Conservation (phyloP, 169 alveolate species). For the Theileria luwenshuni region DNA sequence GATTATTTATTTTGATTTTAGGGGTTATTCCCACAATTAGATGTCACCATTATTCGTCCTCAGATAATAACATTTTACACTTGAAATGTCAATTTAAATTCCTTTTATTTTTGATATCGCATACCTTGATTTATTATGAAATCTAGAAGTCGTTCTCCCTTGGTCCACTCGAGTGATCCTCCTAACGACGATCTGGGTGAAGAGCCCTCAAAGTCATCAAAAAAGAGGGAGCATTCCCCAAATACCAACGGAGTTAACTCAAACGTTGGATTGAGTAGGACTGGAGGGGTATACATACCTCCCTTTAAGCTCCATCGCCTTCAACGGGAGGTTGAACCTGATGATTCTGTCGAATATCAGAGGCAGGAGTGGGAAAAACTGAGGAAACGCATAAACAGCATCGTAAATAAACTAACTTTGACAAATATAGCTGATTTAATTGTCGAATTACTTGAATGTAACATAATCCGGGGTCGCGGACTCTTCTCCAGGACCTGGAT, state of each 20-base stretch:
- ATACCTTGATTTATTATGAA: neutral
- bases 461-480: conserved; percentile 97
- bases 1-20: too few relatives aligned
- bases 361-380: conserved; percentile 97
- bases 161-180: neutral
- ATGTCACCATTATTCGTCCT: too few relatives aligned
- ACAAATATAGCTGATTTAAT: conserved; percentile 83
- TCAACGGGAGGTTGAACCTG: conserved; percentile 88
- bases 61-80: neutral
- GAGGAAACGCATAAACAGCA: conserved; percentile 93
- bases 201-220: neutral
- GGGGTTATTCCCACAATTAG: neutral
- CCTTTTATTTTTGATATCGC: neutral
- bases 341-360: conserved; percentile 89
- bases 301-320: conserved; percentile 93
- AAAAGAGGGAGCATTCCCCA: neutral
- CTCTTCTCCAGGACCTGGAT: conserved; percentile 93
- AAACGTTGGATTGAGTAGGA: conserved; percentile 54
- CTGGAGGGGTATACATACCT: conserved; percentile 97
- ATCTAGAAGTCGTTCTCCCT: neutral
- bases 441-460: conserved; percentile 94
- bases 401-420: conserved; percentile 93
- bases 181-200: neutral
- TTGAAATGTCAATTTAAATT: neutral
- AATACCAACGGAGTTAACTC: neutral